Percentiles rank a stretch among this genome's conserved stretches.
phyloP scores from a whole-genome alignment of 805 yeast species.

The Priceomyces haplophilus region DNA sequence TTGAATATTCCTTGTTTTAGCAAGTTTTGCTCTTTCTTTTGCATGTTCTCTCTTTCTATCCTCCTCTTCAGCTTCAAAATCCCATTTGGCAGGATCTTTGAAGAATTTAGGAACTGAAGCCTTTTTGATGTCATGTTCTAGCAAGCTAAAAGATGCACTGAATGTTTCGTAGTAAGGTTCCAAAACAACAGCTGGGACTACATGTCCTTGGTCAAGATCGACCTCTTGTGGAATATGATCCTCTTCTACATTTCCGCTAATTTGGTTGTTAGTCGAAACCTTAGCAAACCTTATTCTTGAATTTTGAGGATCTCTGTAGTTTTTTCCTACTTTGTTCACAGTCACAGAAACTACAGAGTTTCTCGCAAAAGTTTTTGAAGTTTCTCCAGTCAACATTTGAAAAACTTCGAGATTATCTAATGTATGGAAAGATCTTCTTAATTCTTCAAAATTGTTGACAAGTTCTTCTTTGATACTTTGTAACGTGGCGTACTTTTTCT shows the following conservation, averaged over 20 bases:
- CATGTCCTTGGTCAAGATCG: slow-evolving; percentile 61
- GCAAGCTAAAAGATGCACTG: slow-evolving; percentile 68
- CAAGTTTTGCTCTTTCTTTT: slow-evolving; percentile 62
- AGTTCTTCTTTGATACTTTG: slow-evolving; percentile 85
- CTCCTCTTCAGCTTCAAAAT: slow-evolving; percentile 66
- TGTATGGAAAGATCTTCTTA: slow-evolving; percentile 66
- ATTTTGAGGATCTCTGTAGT: slow-evolving; percentile 45
- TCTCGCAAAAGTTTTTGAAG: slow-evolving; percentile 59
- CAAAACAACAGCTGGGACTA: slow-evolving; percentile 77
- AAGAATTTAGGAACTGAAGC: slow-evolving; percentile 46
- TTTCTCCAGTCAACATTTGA: slow-evolving; percentile 87
- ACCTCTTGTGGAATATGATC: slow-evolving; percentile 44
- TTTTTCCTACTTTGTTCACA: slow-evolving; percentile 67
- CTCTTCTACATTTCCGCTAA: slow-evolving; percentile 45
- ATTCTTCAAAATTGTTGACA: slow-evolving; percentile 82
- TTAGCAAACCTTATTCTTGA: slow-evolving; percentile 40
- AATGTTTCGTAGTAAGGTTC: slow-evolving; percentile 72
- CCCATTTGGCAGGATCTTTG: slow-evolving; percentile 73
- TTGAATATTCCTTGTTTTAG: slow-evolving; percentile 74
- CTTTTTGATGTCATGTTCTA: slow-evolving; percentile 59
- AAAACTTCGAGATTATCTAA: slow-evolving; percentile 73
- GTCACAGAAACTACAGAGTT: slow-evolving; percentile 77
- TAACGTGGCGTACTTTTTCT: slow-evolving; percentile 72
- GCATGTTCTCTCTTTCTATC: slow-evolving; percentile 59
- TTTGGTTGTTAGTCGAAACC: slow-evolving; percentile 40